Evolutionary conservation across 495 filamentous ascomycete species (phyloP), one percentile per base, ranked within the genome.

Genomic region (Immersiella caudata): DNA sequence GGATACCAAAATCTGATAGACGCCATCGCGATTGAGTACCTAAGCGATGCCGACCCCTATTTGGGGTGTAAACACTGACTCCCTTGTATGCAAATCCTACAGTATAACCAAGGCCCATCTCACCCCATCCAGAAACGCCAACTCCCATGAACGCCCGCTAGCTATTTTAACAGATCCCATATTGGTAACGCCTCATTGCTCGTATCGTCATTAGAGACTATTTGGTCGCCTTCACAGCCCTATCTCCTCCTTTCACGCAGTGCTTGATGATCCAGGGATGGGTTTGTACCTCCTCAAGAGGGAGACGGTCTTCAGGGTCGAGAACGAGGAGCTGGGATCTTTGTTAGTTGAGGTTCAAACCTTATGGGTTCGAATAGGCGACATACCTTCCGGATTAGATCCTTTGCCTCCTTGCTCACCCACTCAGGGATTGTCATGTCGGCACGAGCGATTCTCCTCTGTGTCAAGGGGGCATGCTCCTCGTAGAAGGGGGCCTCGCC

Each of bases 261-360:
- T 99, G 93, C 84, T 97, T 99, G 70, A 97, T 73, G 68, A 99
- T 97, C 95, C 95, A 99, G 25, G 95, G 94, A 77, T 99, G 95
- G 51, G 84, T 86, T 77, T 93, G 88, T 58, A 97, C 91, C 40
- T 97, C 91, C 18, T 95, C 93, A 1, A 99, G 85, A 1, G 93
- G 85, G 52, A 99, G 91, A 33, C 95, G 84, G 83, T 97, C 96
- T 74, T 97, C 93, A 0, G 95, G 96, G 69, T 97, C 93, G 64
- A 98, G 86, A 22, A 97, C 93, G 61, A 99, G 86, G 46, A 99
- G 81, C 93, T 97, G 18, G 6, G 18, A 18, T 18, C 40, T n/a
- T 46, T 50, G 29, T 66, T 51, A 71, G 65, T 67, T 6, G 12
- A 12, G 25, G 24, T 6, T 27, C 20, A 25, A 72, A 49, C 0